Conservation (phyloP, 2,329 filamentous ascomycete genomes). For the Colletotrichum tanaceti region DNA sequence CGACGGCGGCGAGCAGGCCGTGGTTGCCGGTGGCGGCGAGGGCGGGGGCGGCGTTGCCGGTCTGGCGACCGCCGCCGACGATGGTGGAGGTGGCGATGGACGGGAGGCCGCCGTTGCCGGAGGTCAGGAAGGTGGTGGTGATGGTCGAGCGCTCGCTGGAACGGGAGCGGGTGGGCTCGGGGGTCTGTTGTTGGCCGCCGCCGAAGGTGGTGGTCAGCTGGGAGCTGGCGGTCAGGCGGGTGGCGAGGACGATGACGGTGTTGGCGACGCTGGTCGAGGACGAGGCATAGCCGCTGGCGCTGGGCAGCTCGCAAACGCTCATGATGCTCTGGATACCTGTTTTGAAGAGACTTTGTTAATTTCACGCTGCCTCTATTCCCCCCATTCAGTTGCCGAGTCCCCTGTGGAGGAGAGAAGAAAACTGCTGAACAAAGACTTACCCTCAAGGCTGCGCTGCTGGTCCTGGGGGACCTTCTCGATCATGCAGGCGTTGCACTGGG, state of each 20-base stretch:
- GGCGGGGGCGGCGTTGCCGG: slow-evolving; percentile 32
- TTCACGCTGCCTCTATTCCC: accelerated
- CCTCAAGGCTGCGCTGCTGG: slow-evolving; percentile 40
- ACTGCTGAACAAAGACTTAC: slow-evolving; percentile 12
- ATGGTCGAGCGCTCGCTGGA: slow-evolving; percentile 23
- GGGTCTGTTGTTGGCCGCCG: slow-evolving; percentile 9
- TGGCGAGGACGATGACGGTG: slow-evolving; percentile 49
- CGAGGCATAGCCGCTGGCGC: slow-evolving; percentile 45
- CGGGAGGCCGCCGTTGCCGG: slow-evolving; percentile 32
- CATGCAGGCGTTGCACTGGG: slow-evolving; percentile 53
- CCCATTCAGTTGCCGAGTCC: neutral
- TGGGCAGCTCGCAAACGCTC: slow-evolving; percentile 51
- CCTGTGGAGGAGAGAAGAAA: neutral
- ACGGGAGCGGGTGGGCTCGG: slow-evolving; percentile 14
- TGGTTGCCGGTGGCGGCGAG: slow-evolving; percentile 27
- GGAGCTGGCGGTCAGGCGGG: slow-evolving; percentile 47
- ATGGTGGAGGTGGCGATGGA: slow-evolving; percentile 40
- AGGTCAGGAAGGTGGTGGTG: slow-evolving; percentile 40
- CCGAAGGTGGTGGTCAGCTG: slow-evolving; percentile 53
- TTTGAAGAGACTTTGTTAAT: neutral
- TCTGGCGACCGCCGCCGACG: slow-evolving; percentile 26
- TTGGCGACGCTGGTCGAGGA: slow-evolving; percentile 43
- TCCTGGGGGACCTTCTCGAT: slow-evolving; percentile 46
- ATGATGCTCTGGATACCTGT: slow-evolving; percentile 52
- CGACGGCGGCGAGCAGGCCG: slow-evolving; percentile 34